A percentile compares a stretch with the other conserved stretches of the same genome.
These are phyloP conservation scores for Penicillium herquei DNA, from an alignment of 495 filamentous ascomycete species.

Conservation along the genomic window DNA sequence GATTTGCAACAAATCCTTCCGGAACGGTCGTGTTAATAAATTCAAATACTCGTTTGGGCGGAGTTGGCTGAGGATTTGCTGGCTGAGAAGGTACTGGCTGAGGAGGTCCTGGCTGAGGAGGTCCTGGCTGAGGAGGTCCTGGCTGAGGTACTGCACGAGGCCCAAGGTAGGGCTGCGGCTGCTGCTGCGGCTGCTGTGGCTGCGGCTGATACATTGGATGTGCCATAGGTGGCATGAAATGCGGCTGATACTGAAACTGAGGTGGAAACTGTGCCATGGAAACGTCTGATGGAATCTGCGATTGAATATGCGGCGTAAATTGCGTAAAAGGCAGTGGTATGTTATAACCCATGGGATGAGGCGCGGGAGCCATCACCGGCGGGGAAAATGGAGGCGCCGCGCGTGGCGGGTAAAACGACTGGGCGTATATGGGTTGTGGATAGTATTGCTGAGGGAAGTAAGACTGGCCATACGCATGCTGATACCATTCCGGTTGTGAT, in stretches of 20 bases:
- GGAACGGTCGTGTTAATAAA: conserved; percentile 15
- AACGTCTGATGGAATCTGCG: too few relatives aligned
- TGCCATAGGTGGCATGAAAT: not conserved
- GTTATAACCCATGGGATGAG: not conserved
- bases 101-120: not conserved
- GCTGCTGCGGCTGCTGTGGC: not conserved
- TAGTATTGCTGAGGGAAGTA: not conserved
- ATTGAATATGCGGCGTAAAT: too few relatives aligned
- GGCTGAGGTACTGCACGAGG: not conserved
- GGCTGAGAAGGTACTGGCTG: not conserved
- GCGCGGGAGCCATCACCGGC: not conserved
- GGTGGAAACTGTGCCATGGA: not conserved
- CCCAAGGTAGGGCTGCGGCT: not conserved
- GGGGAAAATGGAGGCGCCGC: not conserved
- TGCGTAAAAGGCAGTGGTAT: not conserved
- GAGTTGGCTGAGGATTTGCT: not conserved
- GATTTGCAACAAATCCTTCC: conserved; percentile 23
- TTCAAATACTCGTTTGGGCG: conserved; percentile 2
- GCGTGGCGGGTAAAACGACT: not conserved
- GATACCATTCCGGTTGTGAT: not conserved
- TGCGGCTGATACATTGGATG: not conserved
- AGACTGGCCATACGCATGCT: not conserved
- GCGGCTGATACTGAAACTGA: not conserved
- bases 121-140: not conserved
- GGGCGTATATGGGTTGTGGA: not conserved